Evolutionary conservation across 2,329 filamentous ascomycete species (phyloP).

Genomic region (Aspergillus persii): DNA sequence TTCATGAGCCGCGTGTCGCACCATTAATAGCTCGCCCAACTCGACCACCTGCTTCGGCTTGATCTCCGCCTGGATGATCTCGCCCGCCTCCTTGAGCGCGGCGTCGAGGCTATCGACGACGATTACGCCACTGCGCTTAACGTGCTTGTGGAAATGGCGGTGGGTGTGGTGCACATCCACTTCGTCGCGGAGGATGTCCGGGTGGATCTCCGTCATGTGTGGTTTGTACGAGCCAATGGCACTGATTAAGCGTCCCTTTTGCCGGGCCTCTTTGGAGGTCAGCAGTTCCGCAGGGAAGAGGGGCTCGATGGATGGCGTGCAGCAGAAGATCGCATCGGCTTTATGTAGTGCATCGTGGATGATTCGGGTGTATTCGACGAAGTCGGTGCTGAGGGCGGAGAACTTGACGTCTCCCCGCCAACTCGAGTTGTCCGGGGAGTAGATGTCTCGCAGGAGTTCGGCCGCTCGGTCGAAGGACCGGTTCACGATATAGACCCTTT

Average conservation of each 20-base stretch:
- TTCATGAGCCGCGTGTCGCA: constrained; percentile 52
- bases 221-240: constrained; percentile 56
- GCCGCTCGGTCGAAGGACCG: constrained; percentile 52
- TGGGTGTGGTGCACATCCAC: constrained; percentile 47
- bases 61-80: constrained; percentile 76
- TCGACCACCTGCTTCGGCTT: constrained; percentile 76
- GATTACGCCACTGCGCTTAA: constrained; percentile 58
- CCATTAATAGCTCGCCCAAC: constrained; percentile 74
- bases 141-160: constrained; percentile 51
- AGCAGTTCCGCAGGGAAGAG: constrained; percentile 74
- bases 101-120: constrained; percentile 71
- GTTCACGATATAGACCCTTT: constrained; percentile 80
- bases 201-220: constrained; percentile 79
- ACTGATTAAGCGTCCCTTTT: constrained; percentile 45
- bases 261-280: constrained; percentile 55
- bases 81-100: constrained; percentile 78
- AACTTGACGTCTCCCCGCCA: constrained; percentile 69
- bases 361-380: constrained; percentile 66
- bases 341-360: constrained; percentile 66
- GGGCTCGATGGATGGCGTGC: constrained; percentile 71
- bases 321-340: constrained; percentile 83
- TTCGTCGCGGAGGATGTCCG: constrained; percentile 68
- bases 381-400: constrained; percentile 65
- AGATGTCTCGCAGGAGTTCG: constrained; percentile 53
- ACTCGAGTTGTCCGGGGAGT: constrained; percentile 52